Evolutionary conservation across 257 asterid species (phyloP).

Genomic region (Coffea canephora): DNA sequence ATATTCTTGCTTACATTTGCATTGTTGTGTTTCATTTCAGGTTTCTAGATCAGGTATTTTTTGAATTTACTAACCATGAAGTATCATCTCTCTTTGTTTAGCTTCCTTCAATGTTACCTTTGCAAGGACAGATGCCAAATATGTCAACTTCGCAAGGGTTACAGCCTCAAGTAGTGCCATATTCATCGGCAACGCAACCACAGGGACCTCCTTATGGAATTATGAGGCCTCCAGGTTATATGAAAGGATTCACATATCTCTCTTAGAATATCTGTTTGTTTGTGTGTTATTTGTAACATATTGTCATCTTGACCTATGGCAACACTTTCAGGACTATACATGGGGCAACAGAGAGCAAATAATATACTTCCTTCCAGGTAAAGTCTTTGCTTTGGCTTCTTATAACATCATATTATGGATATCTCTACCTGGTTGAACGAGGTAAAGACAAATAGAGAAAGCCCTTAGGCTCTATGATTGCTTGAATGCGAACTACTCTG

Average conservation of each 20-base stretch:
- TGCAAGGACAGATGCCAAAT: conserved; percentile 53
- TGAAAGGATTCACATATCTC: neutral
- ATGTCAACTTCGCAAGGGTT: conserved; percentile 27
- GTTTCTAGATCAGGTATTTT: neutral
- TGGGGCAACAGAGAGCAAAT: conserved; percentile 43
- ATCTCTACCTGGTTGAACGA: neutral
- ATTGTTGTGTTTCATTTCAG: neutral
- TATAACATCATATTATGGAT: neutral
- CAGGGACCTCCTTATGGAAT: conserved; percentile 42
- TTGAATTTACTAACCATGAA: conserved; percentile 2
- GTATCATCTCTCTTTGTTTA: conserved; percentile 17
- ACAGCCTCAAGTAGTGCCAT: conserved; percentile 38
- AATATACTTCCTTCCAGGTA: conserved; percentile 46
- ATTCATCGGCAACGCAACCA: conserved; percentile 31
- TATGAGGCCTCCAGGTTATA: conserved; percentile 46
- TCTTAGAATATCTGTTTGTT: neutral
- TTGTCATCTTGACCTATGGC: conserved; percentile 9
- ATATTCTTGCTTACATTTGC: neutral
- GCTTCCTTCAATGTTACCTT: conserved; percentile 56
- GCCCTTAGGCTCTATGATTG: neutral
- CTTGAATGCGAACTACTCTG: neutral
- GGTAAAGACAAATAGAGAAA: neutral
- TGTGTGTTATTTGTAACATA: neutral
- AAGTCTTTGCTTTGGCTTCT: conserved; percentile 5
- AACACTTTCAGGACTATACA: conserved; percentile 48